A percentile compares a stretch with the other conserved stretches of the same genome.
These are phyloP conservation scores for Candida smagusa DNA, from an alignment of 1,139 yeast species.

Conservation along the genomic window DNA sequence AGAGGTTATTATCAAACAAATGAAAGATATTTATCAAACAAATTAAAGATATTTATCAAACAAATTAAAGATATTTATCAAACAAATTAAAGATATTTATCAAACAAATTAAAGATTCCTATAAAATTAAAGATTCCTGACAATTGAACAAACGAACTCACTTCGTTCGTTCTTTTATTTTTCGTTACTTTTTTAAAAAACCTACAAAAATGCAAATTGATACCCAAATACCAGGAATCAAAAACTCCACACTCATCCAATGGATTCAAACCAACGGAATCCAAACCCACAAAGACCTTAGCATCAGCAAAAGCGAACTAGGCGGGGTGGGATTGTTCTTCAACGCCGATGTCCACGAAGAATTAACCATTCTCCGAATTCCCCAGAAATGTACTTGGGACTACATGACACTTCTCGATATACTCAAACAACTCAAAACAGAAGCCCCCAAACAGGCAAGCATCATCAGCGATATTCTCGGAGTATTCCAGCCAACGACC, in stretches of 20 bases:
- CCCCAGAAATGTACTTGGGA: constrained; percentile 24
- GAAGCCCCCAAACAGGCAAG: constrained; percentile 10
- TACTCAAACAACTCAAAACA: constrained; percentile 21
- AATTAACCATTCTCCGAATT: constrained; percentile 11
- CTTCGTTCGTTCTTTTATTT: too few relatives aligned
- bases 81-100: too few relatives aligned
- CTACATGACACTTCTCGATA: constrained; percentile 25
- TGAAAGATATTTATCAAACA: too few relatives aligned
- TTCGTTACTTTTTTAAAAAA: neutral
- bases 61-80: too few relatives aligned
- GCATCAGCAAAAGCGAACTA: constrained; percentile 21
- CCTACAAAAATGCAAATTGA: constrained; percentile 1
- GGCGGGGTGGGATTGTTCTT: constrained; percentile 39
- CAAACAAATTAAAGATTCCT: too few relatives aligned
- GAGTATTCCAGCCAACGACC: constrained; percentile 18
- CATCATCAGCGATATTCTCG: constrained; percentile 21
- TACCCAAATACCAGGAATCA: constrained; percentile 14
- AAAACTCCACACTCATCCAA: constrained; percentile 7
- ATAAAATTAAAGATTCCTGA: too few relatives aligned
- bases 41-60: too few relatives aligned
- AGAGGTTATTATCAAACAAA: too few relatives aligned
- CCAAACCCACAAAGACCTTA: constrained; percentile 13
- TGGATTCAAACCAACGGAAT: constrained; percentile 15
- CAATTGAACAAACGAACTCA: too few relatives aligned
- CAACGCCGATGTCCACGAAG: constrained; percentile 6